Evolutionary conservation across 1,284 basidiomycete species (phyloP), one percentile per base, ranked within the genome.

Genomic region (Sporisorium graminicola): DNA sequence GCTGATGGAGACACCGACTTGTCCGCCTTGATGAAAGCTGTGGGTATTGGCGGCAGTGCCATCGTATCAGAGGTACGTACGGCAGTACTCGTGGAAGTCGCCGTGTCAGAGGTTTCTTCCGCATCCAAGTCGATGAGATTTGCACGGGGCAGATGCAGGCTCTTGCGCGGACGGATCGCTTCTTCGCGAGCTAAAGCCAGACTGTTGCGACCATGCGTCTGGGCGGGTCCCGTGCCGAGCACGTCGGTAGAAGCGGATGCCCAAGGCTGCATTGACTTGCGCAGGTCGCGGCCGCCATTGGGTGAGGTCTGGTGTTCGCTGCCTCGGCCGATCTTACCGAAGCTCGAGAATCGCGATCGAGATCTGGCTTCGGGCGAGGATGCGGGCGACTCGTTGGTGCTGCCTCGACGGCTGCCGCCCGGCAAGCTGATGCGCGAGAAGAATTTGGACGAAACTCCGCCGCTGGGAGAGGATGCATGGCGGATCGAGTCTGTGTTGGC

Each of bases 181-280:
- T 72, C 61, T 42, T 72, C 65, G 22, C 69, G 61, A 9, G 65
- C 74, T 3, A 73, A 33, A 0, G 72, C 44, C 16, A 74, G 51
- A 61, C 66, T 74, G 52, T 65, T 63, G 31, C 72, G 62, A 3
- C 58, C 62, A 46, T 57, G 57, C 13, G 37, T 13, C n/a, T 61
- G 22, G 20, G 40, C 49, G 2, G 54, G 24, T 12, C 42, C 24
- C 56, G 50, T 29, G 46, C 46, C 42, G 14, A 76, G 61, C 26
- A 68, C 64, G n/a, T 76, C 74, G 5, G 74, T 76, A 26, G 74
- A 76, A 6, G 68, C 68, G 0, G 74, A 76, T 2, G 74, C 74
- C 74, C 74, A 76, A 1, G 65, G 47, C 52, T 72, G 60, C 62
- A 73, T 73, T 26, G 71, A 61, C 20, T 65, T 61, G 27, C 65